Evolutionary conservation across 352 stramenopile species (phyloP).

Genomic region (Phytophthora pluvialis): DNA sequence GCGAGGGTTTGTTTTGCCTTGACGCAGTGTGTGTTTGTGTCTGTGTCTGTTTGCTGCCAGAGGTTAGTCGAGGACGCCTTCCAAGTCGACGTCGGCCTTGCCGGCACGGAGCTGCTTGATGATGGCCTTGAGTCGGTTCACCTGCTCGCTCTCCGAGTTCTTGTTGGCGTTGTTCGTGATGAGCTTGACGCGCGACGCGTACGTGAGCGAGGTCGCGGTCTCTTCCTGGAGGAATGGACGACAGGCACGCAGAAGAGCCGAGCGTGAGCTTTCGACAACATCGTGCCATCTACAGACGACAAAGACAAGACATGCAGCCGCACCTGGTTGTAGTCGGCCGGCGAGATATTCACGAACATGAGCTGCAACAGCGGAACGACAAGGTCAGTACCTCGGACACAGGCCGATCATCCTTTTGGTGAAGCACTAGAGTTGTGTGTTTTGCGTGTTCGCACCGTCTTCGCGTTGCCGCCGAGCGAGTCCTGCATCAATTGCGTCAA

Average conservation of each 20-base stretch:
- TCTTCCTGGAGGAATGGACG: constrained; percentile 54
- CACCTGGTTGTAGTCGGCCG: constrained; percentile 90
- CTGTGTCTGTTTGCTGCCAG: background rate
- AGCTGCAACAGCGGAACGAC: constrained; percentile 47
- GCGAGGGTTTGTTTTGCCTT: background rate
- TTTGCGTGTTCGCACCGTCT: constrained; percentile 67
- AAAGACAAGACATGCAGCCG: constrained; percentile 25
- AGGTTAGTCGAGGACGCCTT: constrained; percentile 58
- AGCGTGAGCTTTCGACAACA: constrained; percentile 1
- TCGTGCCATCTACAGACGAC: constrained; percentile 15
- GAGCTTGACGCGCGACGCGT: constrained; percentile 87
- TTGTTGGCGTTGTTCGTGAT: constrained; percentile 92
- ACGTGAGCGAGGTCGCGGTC: constrained; percentile 83
- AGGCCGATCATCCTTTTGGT: too few species aligned
- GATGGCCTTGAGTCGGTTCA: constrained; percentile 83
- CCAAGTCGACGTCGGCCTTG: constrained; percentile 72
- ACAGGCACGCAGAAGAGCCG: background rate
- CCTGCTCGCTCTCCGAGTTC: constrained; percentile 83
- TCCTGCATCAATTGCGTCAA: constrained; percentile 94
- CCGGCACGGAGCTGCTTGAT: constrained; percentile 81
- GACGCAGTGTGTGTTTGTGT: background rate
- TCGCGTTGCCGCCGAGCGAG: constrained; percentile 93
- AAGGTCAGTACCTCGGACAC: background rate
- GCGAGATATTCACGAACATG: constrained; percentile 93
- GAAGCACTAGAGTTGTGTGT: background rate